Evolutionary conservation across 495 filamentous ascomycete genomes (phyloP).

Genomic region (Podospora bellae-mahoneyi): DNA sequence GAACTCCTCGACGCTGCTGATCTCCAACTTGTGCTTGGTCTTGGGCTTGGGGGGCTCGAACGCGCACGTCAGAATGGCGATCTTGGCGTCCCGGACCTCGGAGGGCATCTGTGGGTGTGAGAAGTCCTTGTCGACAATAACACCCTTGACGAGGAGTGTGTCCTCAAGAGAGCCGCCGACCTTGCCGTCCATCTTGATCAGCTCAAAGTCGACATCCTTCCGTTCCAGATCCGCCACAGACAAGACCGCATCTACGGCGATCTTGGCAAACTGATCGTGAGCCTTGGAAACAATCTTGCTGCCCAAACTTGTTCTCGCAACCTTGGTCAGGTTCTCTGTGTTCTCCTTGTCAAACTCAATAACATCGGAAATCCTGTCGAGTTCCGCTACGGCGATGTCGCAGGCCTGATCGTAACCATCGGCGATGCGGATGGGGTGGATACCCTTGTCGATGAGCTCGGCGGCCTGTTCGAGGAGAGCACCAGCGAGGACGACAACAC

Average conservation of each 20-base stretch:
- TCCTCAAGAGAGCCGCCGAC: conserved; percentile 95
- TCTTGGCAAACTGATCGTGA: conserved; percentile 95
- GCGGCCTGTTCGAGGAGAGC: conserved; percentile 96
- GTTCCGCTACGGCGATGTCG: conserved; percentile 87
- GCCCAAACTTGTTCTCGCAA: conserved; percentile 92
- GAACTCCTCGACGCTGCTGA: conserved; percentile 95
- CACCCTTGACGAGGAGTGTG: conserved; percentile 89
- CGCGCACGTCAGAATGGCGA: conserved; percentile 95
- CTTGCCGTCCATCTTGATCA: conserved; percentile 99
- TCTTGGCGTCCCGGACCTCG: conserved; percentile 88
- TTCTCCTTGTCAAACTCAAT: conserved; percentile 78
- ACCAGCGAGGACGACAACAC: conserved; percentile 94
- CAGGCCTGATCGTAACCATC: conserved; percentile 97
- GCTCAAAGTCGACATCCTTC: conserved; percentile 97
- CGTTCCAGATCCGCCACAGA: conserved; percentile 94
- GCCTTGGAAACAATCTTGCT: conserved; percentile 99
- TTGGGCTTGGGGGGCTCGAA: conserved; percentile 99
- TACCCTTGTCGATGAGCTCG: conserved; percentile 98
- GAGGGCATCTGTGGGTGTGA: conserved; percentile 99
- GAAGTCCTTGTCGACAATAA: conserved; percentile 99
- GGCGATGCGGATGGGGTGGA: conserved; percentile 96
- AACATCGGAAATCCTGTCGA: conserved; percentile 88
- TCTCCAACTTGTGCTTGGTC: conserved; percentile 99
- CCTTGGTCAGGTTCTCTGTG: conserved; percentile 80
- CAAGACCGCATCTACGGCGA: conserved; percentile 93